Conservation (phyloP, 768 basidiomycete genomes). For the Hydnomerulius pinastri region DNA sequence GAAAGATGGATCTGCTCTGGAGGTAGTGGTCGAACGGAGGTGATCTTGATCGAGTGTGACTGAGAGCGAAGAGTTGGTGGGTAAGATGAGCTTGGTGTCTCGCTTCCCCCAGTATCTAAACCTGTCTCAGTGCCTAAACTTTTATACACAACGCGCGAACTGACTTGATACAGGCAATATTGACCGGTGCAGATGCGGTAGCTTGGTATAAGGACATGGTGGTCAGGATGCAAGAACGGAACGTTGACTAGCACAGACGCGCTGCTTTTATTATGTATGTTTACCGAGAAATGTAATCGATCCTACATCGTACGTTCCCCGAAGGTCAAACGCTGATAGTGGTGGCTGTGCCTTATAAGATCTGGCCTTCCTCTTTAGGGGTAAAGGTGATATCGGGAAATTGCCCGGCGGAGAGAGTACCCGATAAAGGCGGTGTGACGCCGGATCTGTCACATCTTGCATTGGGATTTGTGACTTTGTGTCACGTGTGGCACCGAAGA, state of each 20-base stretch:
- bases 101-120: slow-evolving; percentile 98
- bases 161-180: slow-evolving; percentile 98
- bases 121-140: slow-evolving; percentile 7
- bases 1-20: slow-evolving; percentile 78
- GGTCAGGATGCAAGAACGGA: slow-evolving; percentile 8
- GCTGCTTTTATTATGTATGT: slow-evolving; percentile 10
- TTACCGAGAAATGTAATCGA: slow-evolving; percentile 1
- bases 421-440: slow-evolving; percentile 6
- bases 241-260: slow-evolving; percentile 3
- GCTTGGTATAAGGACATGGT: slow-evolving; percentile 74
- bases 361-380: slow-evolving; percentile 14
- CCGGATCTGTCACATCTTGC: background rate
- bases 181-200: slow-evolving; percentile 91
- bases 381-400: background rate
- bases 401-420: slow-evolving; percentile 12
- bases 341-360: slow-evolving; percentile 23
- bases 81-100: slow-evolving; percentile 91
- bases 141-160: slow-evolving; percentile 13
- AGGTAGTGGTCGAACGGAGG: slow-evolving; percentile 90
- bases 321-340: background rate
- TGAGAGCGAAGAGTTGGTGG: slow-evolving; percentile 97
- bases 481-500: slow-evolving; percentile 21
- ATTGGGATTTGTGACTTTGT: too few relatives aligned
- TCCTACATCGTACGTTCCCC: slow-evolving; percentile 10
- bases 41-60: slow-evolving; percentile 97